A percentile compares a stretch with the other conserved stretches of the same genome.
Evolutionary conservation across 148 eudicot species (phyloP).

Genomic region (Fallopia convolvulus): DNA sequence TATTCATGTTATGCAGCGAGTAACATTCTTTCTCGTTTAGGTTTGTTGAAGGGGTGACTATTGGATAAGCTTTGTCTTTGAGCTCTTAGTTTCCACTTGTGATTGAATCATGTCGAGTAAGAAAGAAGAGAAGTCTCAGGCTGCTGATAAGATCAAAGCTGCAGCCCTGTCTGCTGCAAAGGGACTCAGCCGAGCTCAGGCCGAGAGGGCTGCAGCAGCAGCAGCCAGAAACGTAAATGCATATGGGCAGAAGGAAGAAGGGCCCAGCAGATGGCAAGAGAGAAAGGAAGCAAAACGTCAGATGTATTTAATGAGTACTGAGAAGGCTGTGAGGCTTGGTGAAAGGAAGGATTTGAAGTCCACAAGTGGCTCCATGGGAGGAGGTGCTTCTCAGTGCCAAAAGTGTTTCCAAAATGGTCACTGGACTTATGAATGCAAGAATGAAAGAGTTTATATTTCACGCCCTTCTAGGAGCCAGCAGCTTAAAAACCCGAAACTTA

Average conservation of each 20-base stretch:
- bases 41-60: neutral
- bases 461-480: conserved; percentile 80
- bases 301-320: conserved; percentile 97
- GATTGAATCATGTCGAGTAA: conserved; percentile 38
- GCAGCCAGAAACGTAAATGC: conserved; percentile 96
- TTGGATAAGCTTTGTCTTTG: neutral
- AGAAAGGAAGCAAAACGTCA: conserved; percentile 94
- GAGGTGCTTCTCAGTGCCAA: conserved; percentile 59
- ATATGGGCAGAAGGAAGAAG: conserved; percentile 99
- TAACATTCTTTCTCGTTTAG: neutral
- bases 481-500: conserved; percentile 78
- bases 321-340: conserved; percentile 78
- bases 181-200: conserved; percentile 92
- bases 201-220: conserved; percentile 95
- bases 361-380: conserved; percentile 26
- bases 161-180: conserved; percentile 86
- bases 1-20: neutral
- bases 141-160: conserved; percentile 79
- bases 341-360: conserved; percentile 64
- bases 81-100: neutral
- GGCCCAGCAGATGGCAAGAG: conserved; percentile 99
- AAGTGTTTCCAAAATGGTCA: conserved; percentile 85
- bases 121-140: conserved; percentile 74
- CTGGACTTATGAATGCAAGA: conserved; percentile 97
- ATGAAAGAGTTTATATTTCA: conserved; percentile 84